Evolutionary conservation across 1,284 basidiomycete species (phyloP).

Genomic region (Fomitopsis schrenkii): DNA sequence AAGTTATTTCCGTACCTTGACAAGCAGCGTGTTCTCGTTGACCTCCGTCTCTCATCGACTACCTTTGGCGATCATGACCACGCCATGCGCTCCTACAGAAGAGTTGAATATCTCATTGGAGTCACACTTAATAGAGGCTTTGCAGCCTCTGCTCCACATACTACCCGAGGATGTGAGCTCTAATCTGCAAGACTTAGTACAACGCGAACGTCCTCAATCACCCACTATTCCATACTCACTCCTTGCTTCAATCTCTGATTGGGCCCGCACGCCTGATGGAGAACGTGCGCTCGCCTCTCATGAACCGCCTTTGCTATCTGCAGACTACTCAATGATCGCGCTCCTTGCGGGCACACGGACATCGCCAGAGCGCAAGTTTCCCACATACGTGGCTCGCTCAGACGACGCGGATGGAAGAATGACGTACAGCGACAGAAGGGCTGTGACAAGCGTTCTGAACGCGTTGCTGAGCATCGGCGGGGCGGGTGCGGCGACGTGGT

Average conservation of each 20-base stretch:
- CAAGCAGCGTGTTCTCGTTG: too few species aligned
- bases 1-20: too few species aligned
- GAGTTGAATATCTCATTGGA: conserved; percentile 64
- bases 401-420: conserved; percentile 29
- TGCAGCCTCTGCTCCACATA: conserved; percentile 40
- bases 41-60: too few species aligned
- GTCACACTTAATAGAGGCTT: conserved; percentile 48
- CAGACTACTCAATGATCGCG: conserved; percentile 64
- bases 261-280: conserved; percentile 56
- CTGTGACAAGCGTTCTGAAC: conserved; percentile 66
- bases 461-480: conserved; percentile 64
- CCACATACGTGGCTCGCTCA: conserved; percentile 28
- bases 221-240: conserved; percentile 56
- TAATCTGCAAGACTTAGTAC: conserved; percentile 30
- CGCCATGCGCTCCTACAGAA: too few species aligned
- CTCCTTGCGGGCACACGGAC: conserved; percentile 72
- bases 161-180: conserved; percentile 42
- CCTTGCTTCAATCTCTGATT: conserved; percentile 58
- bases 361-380: conserved; percentile 68
- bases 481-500: conserved; percentile 65
- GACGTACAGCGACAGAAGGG: conserved; percentile 52
- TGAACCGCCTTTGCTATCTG: conserved; percentile 43
- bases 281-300: conserved; percentile 36
- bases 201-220: conserved; percentile 18
- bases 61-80: too few species aligned